Evolutionary conservation across 2,329 filamentous ascomycete species (phyloP), one percentile per base, ranked within the genome.

Genomic region (Alternaria ethzedia): DNA sequence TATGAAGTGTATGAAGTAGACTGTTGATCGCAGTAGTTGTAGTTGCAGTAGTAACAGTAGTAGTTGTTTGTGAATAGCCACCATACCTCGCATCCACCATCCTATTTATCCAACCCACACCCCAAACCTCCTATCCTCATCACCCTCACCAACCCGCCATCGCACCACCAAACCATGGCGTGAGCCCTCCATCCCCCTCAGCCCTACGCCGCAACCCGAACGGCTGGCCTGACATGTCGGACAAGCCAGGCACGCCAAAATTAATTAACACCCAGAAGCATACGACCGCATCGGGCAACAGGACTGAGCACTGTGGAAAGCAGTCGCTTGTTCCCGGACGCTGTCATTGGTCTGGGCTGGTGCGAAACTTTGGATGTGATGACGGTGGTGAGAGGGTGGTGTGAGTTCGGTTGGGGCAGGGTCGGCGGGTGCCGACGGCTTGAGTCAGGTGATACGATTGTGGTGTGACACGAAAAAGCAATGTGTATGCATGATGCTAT

Each of bases 381-480:
- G 30, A 43, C 46, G 60, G 58, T 72, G 62, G 67, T 15, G 61
- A 67, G 71, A 74, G 25, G 55, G 69, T 75, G 73, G 72, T 71
- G 72, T 74, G 72, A 74, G 65, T 57, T 59, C 60, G 59, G 47
- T 46, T 51, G 28, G 12, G 11, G 43, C 25, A 32, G 57, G 52
- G 54, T 61, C 71, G 72, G 72, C 70, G 63, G 32, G 54, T 45
- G 60, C 70, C 67, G 70, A 67, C 56, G 65, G 70, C 69, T 63
- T 61, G 54, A 66, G 49, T 50, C 54, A 64, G 56, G 41, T 59
- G 56, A 63, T 20, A 15, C 32, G 51, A 52, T 17, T 25, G 50
- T 65, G 63, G 63, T 52, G 63, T 63, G 63, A 65, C 6, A 41
- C 2, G 30, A 2, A 21, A 25, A 17, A n/a, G 28, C 21, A 7